These are phyloP conservation scores for Thermothelomyces thermophilus DNA, from an alignment of 2,329 filamentous ascomycete species.

Conservation along the genomic window DNA sequence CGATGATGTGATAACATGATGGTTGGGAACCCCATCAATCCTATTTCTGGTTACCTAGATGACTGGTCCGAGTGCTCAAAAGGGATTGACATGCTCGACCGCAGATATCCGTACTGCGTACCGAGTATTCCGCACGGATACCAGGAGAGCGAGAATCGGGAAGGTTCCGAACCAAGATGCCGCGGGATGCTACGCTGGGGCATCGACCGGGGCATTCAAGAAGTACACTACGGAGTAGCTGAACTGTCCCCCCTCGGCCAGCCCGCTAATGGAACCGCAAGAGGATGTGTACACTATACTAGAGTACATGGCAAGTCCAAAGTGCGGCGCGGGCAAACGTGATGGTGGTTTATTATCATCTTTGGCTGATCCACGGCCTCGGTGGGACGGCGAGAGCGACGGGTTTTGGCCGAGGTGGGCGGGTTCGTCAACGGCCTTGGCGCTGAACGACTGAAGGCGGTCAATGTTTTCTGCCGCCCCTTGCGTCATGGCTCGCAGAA, in stretches of 20 bases:
- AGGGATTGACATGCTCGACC: too few species aligned
- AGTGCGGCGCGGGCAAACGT: background rate
- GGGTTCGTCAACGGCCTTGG: background rate
- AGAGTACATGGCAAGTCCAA: background rate
- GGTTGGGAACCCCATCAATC: too few species aligned
- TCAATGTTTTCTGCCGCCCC: constrained; percentile 9
- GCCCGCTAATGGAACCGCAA: too few species aligned
- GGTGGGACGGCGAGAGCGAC: constrained; percentile 14
- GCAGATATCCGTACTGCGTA: too few species aligned
- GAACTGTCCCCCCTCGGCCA: background rate
- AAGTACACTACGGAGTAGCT: background rate
- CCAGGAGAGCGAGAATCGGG: too few species aligned
- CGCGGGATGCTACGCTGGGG: constrained; percentile 4
- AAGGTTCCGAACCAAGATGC: background rate
- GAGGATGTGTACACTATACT: too few species aligned
- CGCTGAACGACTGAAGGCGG: constrained; percentile 12
- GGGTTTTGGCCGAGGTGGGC: constrained; percentile 14
- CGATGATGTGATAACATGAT: too few species aligned
- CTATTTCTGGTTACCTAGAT: too few species aligned
- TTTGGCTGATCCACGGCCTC: constrained; percentile 11
- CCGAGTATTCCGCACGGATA: too few species aligned
- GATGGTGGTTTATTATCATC: background rate
- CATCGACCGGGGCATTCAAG: background rate
- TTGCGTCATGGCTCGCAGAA: constrained; percentile 20
- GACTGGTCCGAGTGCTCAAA: too few species aligned